Evolutionary conservation across 257 asterid genomes (phyloP).

Genomic region (Plantago elongata): DNA sequence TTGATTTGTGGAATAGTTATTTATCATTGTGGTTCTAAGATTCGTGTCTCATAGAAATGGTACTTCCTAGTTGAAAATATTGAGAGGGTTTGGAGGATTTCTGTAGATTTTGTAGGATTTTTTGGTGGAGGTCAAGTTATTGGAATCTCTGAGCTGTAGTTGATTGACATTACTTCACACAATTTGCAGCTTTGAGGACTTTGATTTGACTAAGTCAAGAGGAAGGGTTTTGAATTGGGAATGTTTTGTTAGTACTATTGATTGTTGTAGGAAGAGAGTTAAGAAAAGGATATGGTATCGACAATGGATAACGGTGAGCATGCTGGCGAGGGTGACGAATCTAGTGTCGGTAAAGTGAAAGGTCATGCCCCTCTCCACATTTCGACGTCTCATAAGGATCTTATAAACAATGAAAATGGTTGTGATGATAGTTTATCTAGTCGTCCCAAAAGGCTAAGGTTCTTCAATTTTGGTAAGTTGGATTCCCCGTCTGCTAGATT

Average conservation of each 20-base stretch:
- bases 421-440: slow-evolving; percentile 24
- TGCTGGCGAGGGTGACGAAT: slow-evolving; percentile 39
- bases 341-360: slow-evolving; percentile 25
- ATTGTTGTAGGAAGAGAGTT: slow-evolving; percentile 1
- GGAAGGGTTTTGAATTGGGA: background rate
- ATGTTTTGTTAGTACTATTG: background rate
- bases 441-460: slow-evolving; percentile 35
- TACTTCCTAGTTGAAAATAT: background rate
- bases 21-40: slow-evolving; percentile 8
- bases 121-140: background rate
- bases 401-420: slow-evolving; percentile 35
- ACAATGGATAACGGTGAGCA: slow-evolving; percentile 38
- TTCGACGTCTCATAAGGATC: slow-evolving; percentile 59
- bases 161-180: slow-evolving; percentile 9
- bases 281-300: slow-evolving; percentile 42
- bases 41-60: slow-evolving; percentile 7
- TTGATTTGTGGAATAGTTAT: slow-evolving; percentile 7
- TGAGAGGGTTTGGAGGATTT: background rate
- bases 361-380: slow-evolving; percentile 32
- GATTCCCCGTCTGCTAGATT: slow-evolving; percentile 62
- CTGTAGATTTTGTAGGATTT: background rate
- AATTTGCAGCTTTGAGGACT: slow-evolving; percentile 21
- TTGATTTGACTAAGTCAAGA: slow-evolving; percentile 6
- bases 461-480: slow-evolving; percentile 51
- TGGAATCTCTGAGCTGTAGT: background rate